These are phyloP conservation scores for Penicillium sp. DNA, from an alignment of 2,329 filamentous ascomycete genomes.

Conservation along the genomic window DNA sequence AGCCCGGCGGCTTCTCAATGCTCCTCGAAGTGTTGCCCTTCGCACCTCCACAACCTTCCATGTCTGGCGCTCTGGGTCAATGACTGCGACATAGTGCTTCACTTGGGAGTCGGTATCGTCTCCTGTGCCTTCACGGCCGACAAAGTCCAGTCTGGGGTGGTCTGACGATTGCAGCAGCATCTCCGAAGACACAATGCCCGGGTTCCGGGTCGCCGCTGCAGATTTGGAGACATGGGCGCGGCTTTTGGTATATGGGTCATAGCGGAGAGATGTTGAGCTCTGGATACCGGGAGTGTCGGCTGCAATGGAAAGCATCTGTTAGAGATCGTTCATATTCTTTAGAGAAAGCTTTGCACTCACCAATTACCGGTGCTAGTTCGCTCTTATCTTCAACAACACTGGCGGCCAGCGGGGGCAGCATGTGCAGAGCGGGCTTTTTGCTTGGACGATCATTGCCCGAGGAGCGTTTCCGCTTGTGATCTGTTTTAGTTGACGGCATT, in stretches of 20 bases:
- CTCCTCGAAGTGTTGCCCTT: constrained; percentile 56
- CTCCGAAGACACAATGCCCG: constrained; percentile 45
- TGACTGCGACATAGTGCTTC: constrained; percentile 62
- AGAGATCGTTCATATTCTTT: not conserved
- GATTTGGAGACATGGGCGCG: constrained; percentile 43
- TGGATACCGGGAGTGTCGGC: constrained; percentile 38
- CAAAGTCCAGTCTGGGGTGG: constrained; percentile 61
- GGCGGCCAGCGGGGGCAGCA: constrained; percentile 44
- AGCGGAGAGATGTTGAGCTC: constrained; percentile 31
- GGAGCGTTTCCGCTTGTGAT: constrained; percentile 54
- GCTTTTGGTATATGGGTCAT: constrained; percentile 49
- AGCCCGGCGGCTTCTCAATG: constrained; percentile 32
- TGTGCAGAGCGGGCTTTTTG: constrained; percentile 49
- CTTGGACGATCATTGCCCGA: constrained; percentile 46
- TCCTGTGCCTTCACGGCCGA: constrained; percentile 49
- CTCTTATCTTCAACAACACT: constrained; percentile 49
- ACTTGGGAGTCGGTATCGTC: constrained; percentile 53
- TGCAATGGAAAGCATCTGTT: constrained; percentile 11
- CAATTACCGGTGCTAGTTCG: constrained; percentile 50
- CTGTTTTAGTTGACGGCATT: constrained; percentile 38
- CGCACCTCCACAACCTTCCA: constrained; percentile 57
- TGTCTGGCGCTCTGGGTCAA: constrained; percentile 54
- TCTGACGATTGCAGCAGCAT: constrained; percentile 61
- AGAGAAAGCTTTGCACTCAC: constrained; percentile 34
- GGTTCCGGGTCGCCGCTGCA: constrained; percentile 34